Percentiles rank a stretch among this genome's conserved stretches.
phyloP scores from a whole-genome alignment of 73 alveolate genomes.

The Stentor coeruleus region DNA sequence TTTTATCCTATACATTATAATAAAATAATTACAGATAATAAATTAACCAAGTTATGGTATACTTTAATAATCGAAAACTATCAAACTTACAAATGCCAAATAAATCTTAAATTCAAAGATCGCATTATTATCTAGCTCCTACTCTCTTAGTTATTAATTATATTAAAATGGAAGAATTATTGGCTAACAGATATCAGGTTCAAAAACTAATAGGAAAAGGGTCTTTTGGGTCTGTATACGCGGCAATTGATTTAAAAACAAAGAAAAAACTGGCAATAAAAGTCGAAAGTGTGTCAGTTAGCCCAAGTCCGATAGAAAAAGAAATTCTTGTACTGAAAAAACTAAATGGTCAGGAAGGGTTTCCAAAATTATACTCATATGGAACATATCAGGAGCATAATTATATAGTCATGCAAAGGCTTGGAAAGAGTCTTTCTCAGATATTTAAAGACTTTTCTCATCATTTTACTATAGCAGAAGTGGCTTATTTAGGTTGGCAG shows the following conservation, averaged over 20 bases:
- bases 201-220: background rate
- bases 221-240: background rate
- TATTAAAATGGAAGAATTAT: too few relatives aligned
- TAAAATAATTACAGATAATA: too few relatives aligned
- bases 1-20: too few relatives aligned
- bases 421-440: background rate
- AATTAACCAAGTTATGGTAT: too few relatives aligned
- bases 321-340: background rate
- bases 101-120: too few relatives aligned
- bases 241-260: background rate
- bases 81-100: too few relatives aligned
- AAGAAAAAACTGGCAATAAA: background rate
- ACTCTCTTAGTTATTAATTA: too few relatives aligned
- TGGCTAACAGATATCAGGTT: background rate
- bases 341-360: background rate
- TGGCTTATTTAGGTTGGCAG: background rate
- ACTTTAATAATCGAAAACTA: too few relatives aligned
- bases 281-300: background rate
- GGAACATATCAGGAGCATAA: background rate
- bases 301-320: background rate
- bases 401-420: background rate
- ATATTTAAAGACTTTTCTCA: background rate
- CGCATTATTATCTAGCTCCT: too few relatives aligned
- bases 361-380: background rate
- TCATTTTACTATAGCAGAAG: background rate